These are phyloP conservation scores for Phytophthora tentaculata DNA, from an alignment of 352 stramenopile species.

Conservation along the genomic window DNA sequence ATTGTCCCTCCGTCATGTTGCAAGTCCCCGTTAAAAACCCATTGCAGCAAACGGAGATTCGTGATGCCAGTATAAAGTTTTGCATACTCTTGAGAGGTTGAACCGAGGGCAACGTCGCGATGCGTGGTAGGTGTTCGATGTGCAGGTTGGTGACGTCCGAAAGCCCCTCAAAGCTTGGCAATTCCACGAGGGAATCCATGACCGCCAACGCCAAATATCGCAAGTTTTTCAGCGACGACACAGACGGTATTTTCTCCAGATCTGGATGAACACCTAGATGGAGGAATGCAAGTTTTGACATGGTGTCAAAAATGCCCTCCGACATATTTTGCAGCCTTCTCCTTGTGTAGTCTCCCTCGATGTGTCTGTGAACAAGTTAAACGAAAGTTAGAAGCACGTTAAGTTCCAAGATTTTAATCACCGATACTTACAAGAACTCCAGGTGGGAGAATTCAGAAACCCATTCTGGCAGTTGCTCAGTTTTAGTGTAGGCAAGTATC, in stretches of 20 bases:
- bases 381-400: background rate
- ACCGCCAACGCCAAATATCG: constrained; percentile 42
- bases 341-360: constrained; percentile 43
- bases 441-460: constrained; percentile 39
- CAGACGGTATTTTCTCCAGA: constrained; percentile 38
- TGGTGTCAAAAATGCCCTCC: constrained; percentile 36
- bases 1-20: constrained; percentile 34
- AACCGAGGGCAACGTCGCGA: constrained; percentile 20
- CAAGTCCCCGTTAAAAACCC: constrained; percentile 34
- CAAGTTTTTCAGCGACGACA: constrained; percentile 33
- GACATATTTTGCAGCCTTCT: constrained; percentile 27
- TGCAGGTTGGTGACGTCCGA: constrained; percentile 18
- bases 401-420: background rate
- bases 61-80: constrained; percentile 4
- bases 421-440: constrained; percentile 44
- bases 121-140: background rate
- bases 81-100: background rate
- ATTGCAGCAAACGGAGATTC: constrained; percentile 41
- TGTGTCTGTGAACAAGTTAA: constrained; percentile 17
- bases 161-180: constrained; percentile 38
- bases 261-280: constrained; percentile 36
- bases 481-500: constrained; percentile 53
- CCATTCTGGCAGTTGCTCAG: constrained; percentile 31
- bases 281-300: constrained; percentile 43
- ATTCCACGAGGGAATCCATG: constrained; percentile 18